Evolutionary conservation across 169 alveolate genomes (phyloP), one percentile per base, ranked within the genome.

Genomic region (Eimeria falciformis): DNA sequence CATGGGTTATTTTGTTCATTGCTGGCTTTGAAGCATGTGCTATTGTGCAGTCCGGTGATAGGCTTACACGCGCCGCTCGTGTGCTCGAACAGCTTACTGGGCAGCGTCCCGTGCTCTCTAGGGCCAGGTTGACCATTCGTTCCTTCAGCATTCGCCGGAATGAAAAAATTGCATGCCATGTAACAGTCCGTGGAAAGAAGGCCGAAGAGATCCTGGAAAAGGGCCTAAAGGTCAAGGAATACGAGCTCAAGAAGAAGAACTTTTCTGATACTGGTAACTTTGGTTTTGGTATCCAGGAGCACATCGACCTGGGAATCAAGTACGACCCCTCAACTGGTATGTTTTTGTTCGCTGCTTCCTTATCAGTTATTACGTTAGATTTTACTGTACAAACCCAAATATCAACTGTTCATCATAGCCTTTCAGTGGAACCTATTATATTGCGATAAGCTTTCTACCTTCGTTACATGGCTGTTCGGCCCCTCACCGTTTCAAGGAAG

Each of bases 281-380:
- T 94, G 99, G 99, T 1, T 99, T 99, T 94, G 99, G 99, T 83
- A 99, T 99, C 94, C 98, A 98, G 93, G 99, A 99, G 94, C 99
- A 99, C 96, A 99, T 99, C 89, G 99, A 99, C 94, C 94, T 99
- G 66, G 99, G 99, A 29, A 96, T 99, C 77, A 99, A 99, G 95
- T 99, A 99, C 96, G 99, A 99, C 96, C 99, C 99, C 5, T 97
- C 99, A 86, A 98, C 99, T 83, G 99, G 99, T 96, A 25, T 33
- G 79, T n/a, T n/a, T n/a, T n/a, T n/a, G n/a, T n/a, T n/a, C n/a
- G n/a, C n/a, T n/a, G n/a, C n/a, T n/a, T n/a, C n/a, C n/a, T n/a
- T n/a, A n/a, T n/a, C n/a, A n/a, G n/a, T n/a, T n/a, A n/a, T n/a
- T n/a, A n/a, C n/a, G n/a, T n/a, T n/a, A n/a, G n/a, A n/a, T n/a